These are phyloP conservation scores for Aleurites moluccanus DNA, from an alignment of 441 rosid genomes.

Conservation along the genomic window DNA sequence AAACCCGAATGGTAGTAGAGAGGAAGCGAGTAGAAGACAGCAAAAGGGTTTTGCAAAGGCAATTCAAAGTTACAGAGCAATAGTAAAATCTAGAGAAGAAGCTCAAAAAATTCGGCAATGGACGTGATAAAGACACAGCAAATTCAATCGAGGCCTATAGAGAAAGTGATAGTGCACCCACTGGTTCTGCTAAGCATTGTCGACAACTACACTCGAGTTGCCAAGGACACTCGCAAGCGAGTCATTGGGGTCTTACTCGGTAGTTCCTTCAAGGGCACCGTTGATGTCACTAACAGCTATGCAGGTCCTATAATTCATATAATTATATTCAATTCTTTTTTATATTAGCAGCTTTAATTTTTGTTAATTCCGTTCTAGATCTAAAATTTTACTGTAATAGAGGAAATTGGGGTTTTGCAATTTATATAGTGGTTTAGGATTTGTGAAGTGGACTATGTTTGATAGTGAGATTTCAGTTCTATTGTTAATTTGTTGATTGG, in stretches of 20 bases:
- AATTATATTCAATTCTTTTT: background rate
- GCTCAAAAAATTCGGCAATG: conserved; percentile 25
- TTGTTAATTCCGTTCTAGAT: background rate
- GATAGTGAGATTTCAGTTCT: background rate
- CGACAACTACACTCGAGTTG: conserved; percentile 83
- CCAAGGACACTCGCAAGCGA: conserved; percentile 79
- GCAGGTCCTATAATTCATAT: conserved; percentile 43
- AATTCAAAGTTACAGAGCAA: background rate
- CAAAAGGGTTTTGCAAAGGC: background rate
- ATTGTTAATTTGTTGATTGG: background rate
- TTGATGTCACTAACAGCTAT: conserved; percentile 82
- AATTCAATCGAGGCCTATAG: conserved; percentile 59
- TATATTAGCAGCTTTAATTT: background rate
- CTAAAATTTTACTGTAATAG: background rate
- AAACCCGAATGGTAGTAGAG: no score
- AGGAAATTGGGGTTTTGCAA: background rate
- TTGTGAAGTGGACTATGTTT: background rate
- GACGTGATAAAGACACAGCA: conserved; percentile 83
- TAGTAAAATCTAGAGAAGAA: background rate
- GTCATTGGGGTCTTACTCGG: conserved; percentile 81
- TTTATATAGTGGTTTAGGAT: background rate
- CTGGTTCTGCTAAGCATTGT: conserved; percentile 86
- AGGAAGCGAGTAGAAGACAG: no score
- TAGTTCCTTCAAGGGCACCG: conserved; percentile 55
- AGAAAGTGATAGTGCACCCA: conserved; percentile 84